Evolutionary conservation across 768 basidiomycete genomes (phyloP).

Genomic region (Cytidiella melzeri): DNA sequence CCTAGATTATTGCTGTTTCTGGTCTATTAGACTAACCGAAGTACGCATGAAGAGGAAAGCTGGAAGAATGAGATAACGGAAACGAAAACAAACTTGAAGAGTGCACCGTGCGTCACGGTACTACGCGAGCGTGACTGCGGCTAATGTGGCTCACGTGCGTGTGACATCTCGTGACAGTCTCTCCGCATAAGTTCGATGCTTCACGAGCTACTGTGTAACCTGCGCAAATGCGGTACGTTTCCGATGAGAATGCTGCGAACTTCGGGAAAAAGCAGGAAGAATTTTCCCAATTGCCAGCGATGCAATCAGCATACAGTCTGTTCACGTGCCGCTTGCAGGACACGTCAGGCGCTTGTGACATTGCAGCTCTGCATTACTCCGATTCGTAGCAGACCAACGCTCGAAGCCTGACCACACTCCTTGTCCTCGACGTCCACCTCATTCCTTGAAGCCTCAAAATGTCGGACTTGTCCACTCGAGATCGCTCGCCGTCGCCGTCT

Average conservation of each 20-base stretch:
- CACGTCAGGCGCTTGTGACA: slow-evolving; percentile 16
- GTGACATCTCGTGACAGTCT: not conserved
- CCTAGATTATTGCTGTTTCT: not conserved
- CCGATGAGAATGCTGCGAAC: not conserved
- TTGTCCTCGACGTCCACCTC: not conserved
- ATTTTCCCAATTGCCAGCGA: not conserved
- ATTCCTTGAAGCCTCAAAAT: not conserved
- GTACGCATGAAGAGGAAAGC: too few relatives aligned
- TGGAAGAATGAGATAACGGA: too few relatives aligned
- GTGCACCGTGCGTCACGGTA: too few relatives aligned
- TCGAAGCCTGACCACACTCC: slow-evolving; percentile 1
- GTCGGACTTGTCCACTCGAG: slow-evolving; percentile 1
- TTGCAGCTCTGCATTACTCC: slow-evolving; percentile 1
- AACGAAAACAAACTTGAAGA: too few relatives aligned
- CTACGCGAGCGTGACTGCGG: not conserved
- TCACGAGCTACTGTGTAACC: not conserved
- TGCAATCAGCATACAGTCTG: not conserved
- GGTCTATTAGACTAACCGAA: not conserved
- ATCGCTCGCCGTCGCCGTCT: slow-evolving; percentile 17
- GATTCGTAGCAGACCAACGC: not conserved
- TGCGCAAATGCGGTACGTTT: too few relatives aligned
- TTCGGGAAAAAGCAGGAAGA: slow-evolving; percentile 12
- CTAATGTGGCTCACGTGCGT: not conserved
- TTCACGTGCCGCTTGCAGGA: slow-evolving; percentile 10
- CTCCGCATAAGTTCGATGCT: not conserved